Evolutionary conservation across 2,329 filamentous ascomycete species (phyloP).

Genomic region (Rhexocercosporidium sp.): DNA sequence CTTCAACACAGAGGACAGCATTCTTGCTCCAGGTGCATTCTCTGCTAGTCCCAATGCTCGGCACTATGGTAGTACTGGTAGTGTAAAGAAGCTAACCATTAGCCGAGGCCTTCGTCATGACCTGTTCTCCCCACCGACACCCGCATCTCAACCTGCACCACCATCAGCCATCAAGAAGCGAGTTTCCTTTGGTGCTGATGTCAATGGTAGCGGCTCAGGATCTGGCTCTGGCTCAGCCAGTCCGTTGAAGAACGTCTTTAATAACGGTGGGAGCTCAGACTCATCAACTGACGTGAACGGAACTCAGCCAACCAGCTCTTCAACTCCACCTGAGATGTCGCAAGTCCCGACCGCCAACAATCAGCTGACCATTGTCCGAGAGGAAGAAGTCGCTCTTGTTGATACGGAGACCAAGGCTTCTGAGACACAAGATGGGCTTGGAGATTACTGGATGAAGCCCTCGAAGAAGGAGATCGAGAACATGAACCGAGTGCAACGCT

Average conservation of each 20-base stretch:
- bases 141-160: conserved; percentile 38
- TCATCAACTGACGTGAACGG: conserved; percentile 44
- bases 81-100: conserved; percentile 90
- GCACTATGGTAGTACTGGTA: conserved; percentile 69
- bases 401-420: conserved; percentile 20
- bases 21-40: conserved; percentile 85
- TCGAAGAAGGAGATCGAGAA: conserved; percentile 73
- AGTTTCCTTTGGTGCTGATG: conserved; percentile 86
- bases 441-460: conserved; percentile 88
- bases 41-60: conserved; percentile 69
- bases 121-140: conserved; percentile 64
- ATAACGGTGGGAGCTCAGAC: conserved; percentile 30
- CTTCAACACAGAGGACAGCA: conserved; percentile 83
- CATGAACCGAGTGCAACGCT: conserved; percentile 81
- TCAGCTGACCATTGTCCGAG: conserved; percentile 79
- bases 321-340: conserved; percentile 67
- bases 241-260: conserved; percentile 46
- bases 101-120: conserved; percentile 84
- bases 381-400: conserved; percentile 59
- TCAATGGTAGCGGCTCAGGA: conserved; percentile 46
- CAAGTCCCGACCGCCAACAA: conserved; percentile 67
- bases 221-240: conserved; percentile 50
- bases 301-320: conserved; percentile 52
- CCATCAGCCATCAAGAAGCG: conserved; percentile 70
- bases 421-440: conserved; percentile 51